These are phyloP conservation scores for Saccharomycopsis fermentans DNA, from an alignment of 805 yeast genomes.

Conservation along the genomic window DNA sequence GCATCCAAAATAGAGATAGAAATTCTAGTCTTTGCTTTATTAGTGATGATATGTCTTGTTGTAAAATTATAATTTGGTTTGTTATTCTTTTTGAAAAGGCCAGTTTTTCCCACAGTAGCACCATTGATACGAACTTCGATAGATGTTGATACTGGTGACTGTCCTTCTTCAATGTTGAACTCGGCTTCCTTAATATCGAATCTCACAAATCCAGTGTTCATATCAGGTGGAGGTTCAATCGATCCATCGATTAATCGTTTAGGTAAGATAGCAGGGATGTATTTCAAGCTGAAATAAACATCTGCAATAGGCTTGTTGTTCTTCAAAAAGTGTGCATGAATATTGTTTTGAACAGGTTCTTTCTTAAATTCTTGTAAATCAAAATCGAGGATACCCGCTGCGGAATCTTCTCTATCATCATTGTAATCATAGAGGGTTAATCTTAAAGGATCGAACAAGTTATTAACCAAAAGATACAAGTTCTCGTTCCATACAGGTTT, in stretches of 20 bases:
- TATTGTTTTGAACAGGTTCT: conserved; percentile 38
- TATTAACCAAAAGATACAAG: conserved; percentile 53
- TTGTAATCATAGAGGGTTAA: conserved; percentile 69
- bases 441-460: conserved; percentile 74
- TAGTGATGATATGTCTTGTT: conserved; percentile 58
- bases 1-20: conserved; percentile 58
- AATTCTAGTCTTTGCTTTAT: conserved; percentile 61
- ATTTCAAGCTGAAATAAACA: conserved; percentile 57
- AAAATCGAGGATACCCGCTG: conserved; percentile 65
- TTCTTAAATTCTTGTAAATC: conserved; percentile 59
- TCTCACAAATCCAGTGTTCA: conserved; percentile 84
- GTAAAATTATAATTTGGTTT: conserved; percentile 57
- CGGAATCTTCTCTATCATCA: conserved; percentile 68
- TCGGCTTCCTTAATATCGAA: conserved; percentile 41
- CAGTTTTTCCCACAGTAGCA: conserved; percentile 47
- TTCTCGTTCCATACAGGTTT: conserved; percentile 80
- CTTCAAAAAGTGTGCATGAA: conserved; percentile 52
- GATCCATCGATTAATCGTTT: conserved; percentile 69
- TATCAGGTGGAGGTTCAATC: conserved; percentile 75
- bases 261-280: conserved; percentile 60
- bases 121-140: conserved; percentile 65
- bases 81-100: conserved; percentile 44
- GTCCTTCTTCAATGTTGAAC: conserved; percentile 23
- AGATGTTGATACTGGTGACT: conserved; percentile 43
- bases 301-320: conserved; percentile 81